Conservation (phyloP, 129 eudicot species). For the Scalesia atractyloides region DNA sequence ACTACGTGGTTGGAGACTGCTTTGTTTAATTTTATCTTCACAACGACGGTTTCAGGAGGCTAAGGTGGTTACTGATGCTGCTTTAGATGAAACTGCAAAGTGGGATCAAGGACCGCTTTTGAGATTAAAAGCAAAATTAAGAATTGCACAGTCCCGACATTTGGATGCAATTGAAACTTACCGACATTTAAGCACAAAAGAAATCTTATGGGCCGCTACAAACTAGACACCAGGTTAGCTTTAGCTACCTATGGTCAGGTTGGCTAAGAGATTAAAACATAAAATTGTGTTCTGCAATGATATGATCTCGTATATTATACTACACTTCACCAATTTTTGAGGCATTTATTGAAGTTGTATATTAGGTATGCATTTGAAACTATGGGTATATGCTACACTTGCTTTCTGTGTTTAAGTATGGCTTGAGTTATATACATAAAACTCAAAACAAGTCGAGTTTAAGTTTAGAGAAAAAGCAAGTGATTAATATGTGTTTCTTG, state of each 20-base stretch:
- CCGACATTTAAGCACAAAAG: slow-evolving; percentile 80
- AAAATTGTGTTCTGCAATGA: too few species aligned
- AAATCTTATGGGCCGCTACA: slow-evolving; percentile 68
- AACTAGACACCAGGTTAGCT: slow-evolving; percentile 52
- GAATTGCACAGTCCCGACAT: slow-evolving; percentile 73
- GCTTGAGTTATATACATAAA: too few species aligned
- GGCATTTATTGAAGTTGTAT: too few species aligned
- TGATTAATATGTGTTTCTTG: too few species aligned
- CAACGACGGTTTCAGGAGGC: slow-evolving; percentile 82
- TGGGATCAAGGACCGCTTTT: slow-evolving; percentile 97
- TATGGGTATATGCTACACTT: too few species aligned
- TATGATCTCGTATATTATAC: too few species aligned
- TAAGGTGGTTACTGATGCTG: slow-evolving; percentile 80
- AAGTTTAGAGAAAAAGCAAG: too few species aligned
- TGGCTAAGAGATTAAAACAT: background rate
- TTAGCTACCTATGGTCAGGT: background rate
- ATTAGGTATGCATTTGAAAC: too few species aligned
- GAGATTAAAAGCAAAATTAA: slow-evolving; percentile 87
- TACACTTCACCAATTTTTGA: too few species aligned
- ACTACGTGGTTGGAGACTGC: slow-evolving; percentile 87
- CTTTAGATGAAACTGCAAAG: slow-evolving; percentile 90
- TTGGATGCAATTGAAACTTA: slow-evolving; percentile 89
- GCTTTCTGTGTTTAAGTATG: too few species aligned
- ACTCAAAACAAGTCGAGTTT: too few species aligned
- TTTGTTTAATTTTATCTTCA: slow-evolving; percentile 80